Base-by-base conservation (phyloP, 2,329 filamentous ascomycete species). In the Lecanosticta acicola region DNA sequence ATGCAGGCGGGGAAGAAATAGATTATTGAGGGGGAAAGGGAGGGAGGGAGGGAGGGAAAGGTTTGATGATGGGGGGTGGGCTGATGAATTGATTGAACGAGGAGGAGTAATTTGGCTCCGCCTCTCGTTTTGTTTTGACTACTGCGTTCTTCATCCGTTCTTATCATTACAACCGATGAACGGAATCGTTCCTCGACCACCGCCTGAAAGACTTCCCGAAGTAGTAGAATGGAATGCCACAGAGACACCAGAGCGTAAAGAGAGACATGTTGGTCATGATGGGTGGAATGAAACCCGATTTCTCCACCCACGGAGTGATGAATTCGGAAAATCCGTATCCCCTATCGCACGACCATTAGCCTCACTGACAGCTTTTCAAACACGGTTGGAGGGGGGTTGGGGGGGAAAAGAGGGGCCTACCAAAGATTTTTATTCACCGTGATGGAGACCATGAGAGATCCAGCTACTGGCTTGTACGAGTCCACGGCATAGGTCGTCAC, bases 351-450 rank as follows among this genome's bases (percentile, higher is more conserved):
- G 35, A 18, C 11, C 35, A 37, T 17, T 37, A 3, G 33, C n/a
- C n/a, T n/a, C n/a, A n/a, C n/a, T n/a, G n/a, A n/a, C n/a, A n/a
- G n/a, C n/a, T n/a, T n/a, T n/a, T n/a, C n/a, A n/a, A n/a, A n/a
- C n/a, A n/a, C n/a, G n/a, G n/a, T n/a, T n/a, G n/a, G n/a, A n/a
- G n/a, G n/a, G n/a, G n/a, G n/a, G n/a, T n/a, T n/a, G n/a, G n/a
- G n/a, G n/a, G n/a, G n/a, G n/a, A n/a, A n/a, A n/a, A n/a, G n/a
- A n/a, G n/a, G n/a, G n/a, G n/a, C 78, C 78, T 75, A 9, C 39
- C 77, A 81, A 0, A 81, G 44, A 46, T 82, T 82, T 67, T 83
- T 83, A 57, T 80, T 80, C 37, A 83, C 77, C 0, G 79, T 83
- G 52, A 80, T 75, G 5, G 73, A 69, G 0, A 82, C 78, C 59